Conservation (phyloP, 306 rosid species). For the Medicago arabica region DNA sequence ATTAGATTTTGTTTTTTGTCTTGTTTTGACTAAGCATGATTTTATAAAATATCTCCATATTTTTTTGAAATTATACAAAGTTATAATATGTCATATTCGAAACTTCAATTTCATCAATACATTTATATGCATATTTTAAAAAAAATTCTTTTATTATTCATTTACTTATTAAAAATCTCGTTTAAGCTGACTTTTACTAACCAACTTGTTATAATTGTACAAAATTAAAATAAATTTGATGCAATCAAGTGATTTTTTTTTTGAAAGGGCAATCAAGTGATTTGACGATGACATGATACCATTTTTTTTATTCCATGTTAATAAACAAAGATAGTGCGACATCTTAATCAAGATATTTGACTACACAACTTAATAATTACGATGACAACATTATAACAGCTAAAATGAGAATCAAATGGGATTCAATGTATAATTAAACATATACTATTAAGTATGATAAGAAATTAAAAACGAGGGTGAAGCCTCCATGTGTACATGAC, state of each 20-base stretch:
- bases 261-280: constrained; percentile 14
- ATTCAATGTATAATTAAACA: neutral
- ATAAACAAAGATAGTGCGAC: neutral
- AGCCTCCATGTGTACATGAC: constrained; percentile 34
- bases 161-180: neutral
- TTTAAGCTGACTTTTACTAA: neutral
- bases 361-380: neutral
- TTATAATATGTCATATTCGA: neutral
- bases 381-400: constrained; percentile 27
- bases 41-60: neutral
- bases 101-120: neutral
- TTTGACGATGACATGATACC: constrained; percentile 32
- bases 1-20: neutral
- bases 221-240: neutral
- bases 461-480: neutral
- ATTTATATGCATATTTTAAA: neutral
- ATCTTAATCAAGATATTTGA: constrained; percentile 31
- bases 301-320: neutral
- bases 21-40: neutral
- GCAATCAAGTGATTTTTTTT: constrained; percentile 11
- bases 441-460: neutral
- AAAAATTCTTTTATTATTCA: neutral
- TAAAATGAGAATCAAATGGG: neutral
- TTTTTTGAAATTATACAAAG: neutral
- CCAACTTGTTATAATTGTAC: neutral